Conservation (phyloP, 1,139 yeast species). For the Debaryomyces subglobosus region DNA sequence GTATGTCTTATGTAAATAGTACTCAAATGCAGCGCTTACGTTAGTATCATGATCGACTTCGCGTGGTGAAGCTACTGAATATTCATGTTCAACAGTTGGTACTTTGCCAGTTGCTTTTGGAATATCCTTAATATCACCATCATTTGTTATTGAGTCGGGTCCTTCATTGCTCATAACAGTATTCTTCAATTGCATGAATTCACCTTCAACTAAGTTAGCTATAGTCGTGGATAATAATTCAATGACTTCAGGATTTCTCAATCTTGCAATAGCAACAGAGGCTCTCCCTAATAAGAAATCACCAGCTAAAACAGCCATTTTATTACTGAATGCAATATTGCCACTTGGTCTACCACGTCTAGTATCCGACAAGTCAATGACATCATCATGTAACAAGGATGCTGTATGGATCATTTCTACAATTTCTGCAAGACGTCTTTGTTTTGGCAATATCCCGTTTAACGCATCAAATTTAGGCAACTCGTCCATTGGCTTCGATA, state of each 20-base stretch:
- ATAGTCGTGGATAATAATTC: conserved; percentile 93
- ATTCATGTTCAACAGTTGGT: conserved; percentile 62
- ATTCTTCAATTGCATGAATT: conserved; percentile 95
- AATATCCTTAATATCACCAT: conserved; percentile 50
- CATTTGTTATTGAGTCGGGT: conserved; percentile 48
- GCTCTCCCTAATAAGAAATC: conserved; percentile 95
- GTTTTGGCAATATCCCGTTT: conserved; percentile 87
- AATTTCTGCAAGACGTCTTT: conserved; percentile 91
- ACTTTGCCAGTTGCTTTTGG: conserved; percentile 70
- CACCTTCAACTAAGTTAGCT: conserved; percentile 97
- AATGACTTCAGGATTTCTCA: conserved; percentile 95
- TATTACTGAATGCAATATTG: conserved; percentile 90
- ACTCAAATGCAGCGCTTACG: conserved; percentile 87
- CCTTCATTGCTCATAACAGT: conserved; percentile 63
- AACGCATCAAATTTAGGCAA: conserved; percentile 62
- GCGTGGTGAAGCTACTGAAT: conserved; percentile 46
- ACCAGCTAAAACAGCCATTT: conserved; percentile 97
- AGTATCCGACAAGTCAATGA: conserved; percentile 88
- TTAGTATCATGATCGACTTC: conserved; percentile 66
- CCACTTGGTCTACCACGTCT: conserved; percentile 92
- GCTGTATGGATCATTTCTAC: conserved; percentile 99
- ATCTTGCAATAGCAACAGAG: conserved; percentile 89
- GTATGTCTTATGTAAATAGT: conserved; percentile 92
- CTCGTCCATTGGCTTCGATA: conserved; percentile 77
- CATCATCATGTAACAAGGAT: conserved; percentile 94